Evolutionary conservation across 805 yeast species (phyloP), one percentile per base, ranked within the genome.

Genomic region (Teunomyces barrocoloradensis): DNA sequence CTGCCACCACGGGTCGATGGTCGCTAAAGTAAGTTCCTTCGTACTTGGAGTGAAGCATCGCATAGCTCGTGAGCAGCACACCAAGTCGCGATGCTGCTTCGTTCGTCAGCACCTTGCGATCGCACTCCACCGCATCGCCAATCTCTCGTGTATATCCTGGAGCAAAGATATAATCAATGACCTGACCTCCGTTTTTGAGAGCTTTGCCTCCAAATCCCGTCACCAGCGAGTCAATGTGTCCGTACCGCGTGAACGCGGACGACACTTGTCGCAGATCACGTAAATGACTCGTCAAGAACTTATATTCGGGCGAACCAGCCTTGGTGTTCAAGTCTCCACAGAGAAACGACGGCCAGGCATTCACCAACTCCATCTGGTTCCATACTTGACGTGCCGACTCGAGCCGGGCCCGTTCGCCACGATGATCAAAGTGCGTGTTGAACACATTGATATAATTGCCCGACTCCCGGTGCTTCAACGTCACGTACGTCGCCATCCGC

Each of bases 1-100:
- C 71, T 2, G 62, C 70, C 34, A 67, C 64, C 39, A 67, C 43
- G 3, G 73, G 73, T 25, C 73, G 56, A 51, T 67, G 73, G 49
- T 67, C 71, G 49, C 71, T 66, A 61, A 67, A 60, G 50, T 66
- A 67, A 0, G 46, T 46, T 4, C 68, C 68, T 33, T 61, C 57
- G 45, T 52, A 68, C 51, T 66, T 66, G 12, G 71, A 65, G 46
- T 67, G 71, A 23, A 67, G 51, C 49, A 67, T 43, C 17, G 65
- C 71, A 51, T 54, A 67, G 27, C 59, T 58, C n/a, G 46, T 47
- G 12, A 65, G 49, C 38, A 48, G 51, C 13, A 66, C 36, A 6
- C 52, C 15, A 23, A 36, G 10, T n/a, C 28, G 50, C 10, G 41
- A 43, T 13, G 55, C 48, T 3, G 46, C 41, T 18, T 18, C 20